Evolutionary conservation across 306 rosid genomes (phyloP).

Genomic region (Quercus aquifolioides): DNA sequence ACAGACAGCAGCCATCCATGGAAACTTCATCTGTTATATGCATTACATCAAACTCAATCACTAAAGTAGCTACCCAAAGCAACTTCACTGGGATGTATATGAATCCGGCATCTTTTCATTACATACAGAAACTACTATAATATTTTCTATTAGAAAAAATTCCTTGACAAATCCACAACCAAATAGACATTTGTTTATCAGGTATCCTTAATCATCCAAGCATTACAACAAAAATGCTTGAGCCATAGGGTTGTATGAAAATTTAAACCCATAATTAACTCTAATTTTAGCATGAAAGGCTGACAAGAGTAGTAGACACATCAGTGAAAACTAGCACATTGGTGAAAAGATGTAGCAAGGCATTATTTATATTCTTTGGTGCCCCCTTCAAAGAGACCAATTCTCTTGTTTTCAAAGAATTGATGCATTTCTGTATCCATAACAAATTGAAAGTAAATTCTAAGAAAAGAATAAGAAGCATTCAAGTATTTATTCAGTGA

Average conservation of each 20-base stretch:
- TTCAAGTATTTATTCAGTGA: not conserved
- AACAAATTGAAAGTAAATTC: too few relatives aligned
- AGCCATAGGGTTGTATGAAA: too few relatives aligned
- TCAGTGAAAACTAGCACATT: not conserved
- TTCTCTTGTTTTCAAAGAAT: not conserved
- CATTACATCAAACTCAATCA: too few relatives aligned
- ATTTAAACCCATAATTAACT: too few relatives aligned
- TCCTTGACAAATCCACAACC: not conserved
- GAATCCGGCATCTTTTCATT: not conserved
- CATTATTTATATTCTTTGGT: conserved; percentile 65
- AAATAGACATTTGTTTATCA: too few relatives aligned
- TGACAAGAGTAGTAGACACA: not conserved
- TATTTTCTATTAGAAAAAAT: not conserved
- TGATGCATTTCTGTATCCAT: too few relatives aligned
- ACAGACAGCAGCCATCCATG: too few relatives aligned
- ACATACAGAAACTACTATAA: not conserved
- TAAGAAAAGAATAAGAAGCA: not conserved
- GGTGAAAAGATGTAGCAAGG: conserved; percentile 26
- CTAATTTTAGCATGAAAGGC: not conserved
- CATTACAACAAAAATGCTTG: too few relatives aligned
- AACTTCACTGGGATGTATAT: not conserved
- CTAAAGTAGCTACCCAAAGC: too few relatives aligned
- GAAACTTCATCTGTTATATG: too few relatives aligned
- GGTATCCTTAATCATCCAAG: too few relatives aligned
- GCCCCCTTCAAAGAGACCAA: conserved; percentile 86